Conservation (phyloP, 2,329 filamentous ascomycete genomes). For the Sporothrix globosa region DNA sequence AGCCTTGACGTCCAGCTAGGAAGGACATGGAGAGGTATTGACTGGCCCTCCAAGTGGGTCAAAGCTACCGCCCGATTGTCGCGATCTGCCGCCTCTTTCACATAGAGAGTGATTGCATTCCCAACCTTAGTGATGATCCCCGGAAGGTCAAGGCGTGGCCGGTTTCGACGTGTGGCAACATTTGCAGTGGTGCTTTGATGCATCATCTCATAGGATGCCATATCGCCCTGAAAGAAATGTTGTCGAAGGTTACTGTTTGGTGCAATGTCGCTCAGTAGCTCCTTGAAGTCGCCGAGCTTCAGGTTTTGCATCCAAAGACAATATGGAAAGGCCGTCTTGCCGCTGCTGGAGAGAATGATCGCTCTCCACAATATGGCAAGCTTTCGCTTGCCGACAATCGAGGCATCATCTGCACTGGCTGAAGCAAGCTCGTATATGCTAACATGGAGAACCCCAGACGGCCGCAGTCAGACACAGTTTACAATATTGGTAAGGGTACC, state of each 20-base stretch:
- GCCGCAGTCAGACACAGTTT: neutral
- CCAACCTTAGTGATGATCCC: conserved; percentile 54
- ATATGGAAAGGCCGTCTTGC: conserved; percentile 67
- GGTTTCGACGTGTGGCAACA: conserved; percentile 35
- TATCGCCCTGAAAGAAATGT: conserved; percentile 48
- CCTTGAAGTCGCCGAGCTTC: conserved; percentile 63
- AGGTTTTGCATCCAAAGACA: conserved; percentile 68
- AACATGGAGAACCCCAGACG: neutral
- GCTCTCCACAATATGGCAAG: conserved; percentile 70
- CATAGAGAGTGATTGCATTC: conserved; percentile 59
- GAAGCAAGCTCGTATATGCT: conserved; percentile 54
- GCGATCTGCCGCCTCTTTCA: conserved; percentile 45
- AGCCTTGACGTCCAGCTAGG: conserved; percentile 63
- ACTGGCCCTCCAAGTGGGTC: conserved; percentile 59
- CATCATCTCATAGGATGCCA: conserved; percentile 45
- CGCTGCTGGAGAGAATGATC: conserved; percentile 67
- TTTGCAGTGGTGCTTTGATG: conserved; percentile 31
- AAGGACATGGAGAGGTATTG: conserved; percentile 55
- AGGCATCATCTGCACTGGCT: conserved; percentile 50
- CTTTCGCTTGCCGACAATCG: conserved; percentile 48
- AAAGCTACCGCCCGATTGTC: conserved; percentile 55
- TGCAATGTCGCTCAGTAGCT: conserved; percentile 59
- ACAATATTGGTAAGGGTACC: no score
- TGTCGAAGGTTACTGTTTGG: conserved; percentile 40
- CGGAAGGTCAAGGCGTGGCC: conserved; percentile 43